Base-by-base conservation (phyloP, 1,284 basidiomycete species). In the Microbotryum scabiosae region DNA sequence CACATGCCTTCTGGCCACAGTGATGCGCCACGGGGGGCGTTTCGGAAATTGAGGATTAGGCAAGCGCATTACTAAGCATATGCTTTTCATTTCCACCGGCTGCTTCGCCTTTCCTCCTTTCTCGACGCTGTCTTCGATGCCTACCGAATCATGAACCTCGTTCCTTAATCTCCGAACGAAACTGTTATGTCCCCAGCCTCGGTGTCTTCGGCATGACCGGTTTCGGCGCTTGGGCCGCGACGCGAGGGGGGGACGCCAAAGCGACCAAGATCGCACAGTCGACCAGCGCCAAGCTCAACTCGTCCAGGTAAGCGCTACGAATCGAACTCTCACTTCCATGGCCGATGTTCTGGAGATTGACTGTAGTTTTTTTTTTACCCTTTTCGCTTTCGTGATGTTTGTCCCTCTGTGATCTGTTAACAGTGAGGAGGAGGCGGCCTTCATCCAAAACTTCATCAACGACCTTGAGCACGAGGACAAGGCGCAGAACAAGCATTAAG, bases 131-230 rank as follows among this genome's bases (percentile, higher is more conserved):
- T 51, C 50, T 18, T 25, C 30, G 30, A 32, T 32, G 30, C 30
- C 30, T n/a, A 32, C 30, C 30, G 30, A 5, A 10, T 10, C 30
- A 32, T 32, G 30, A 32, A 32, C 30, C 30, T 5, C 30, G n/a
- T n/a, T n/a, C n/a, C n/a, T n/a, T n/a, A n/a, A n/a, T n/a, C n/a
- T n/a, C n/a, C n/a, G n/a, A n/a, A n/a, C n/a, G n/a, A n/a, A n/a
- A n/a, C n/a, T n/a, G n/a, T n/a, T n/a, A n/a, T n/a, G n/a, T n/a
- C n/a, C n/a, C n/a, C n/a, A n/a, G n/a, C 8, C 60, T 67, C 59
- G 65, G 63, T 32, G 59, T 60, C 6, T 65, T 59, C 63, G 63
- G 60, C 54, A 4, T 60, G 20, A 60, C 56, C 51, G 63, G 63
- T 26, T 54, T 60, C 59, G 59, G 58, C 25, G 59, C 50, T 12